phyloP scores from a whole-genome alignment of 495 filamentous ascomycete genomes.

The Tuber indicum region DNA sequence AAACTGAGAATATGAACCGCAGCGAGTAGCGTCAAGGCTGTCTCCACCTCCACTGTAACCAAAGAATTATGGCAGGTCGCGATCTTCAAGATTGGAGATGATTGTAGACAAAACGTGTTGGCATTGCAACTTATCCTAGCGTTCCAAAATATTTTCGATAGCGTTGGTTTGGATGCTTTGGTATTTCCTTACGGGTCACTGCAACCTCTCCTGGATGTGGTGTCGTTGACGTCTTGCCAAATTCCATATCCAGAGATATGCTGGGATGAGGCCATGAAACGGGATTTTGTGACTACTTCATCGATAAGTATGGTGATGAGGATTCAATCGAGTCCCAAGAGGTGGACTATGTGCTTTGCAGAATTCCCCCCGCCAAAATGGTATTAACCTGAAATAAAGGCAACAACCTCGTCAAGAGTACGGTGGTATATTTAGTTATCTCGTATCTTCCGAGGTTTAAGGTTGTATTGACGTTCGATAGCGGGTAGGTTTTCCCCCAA shows the following conservation, averaged over 20 bases:
- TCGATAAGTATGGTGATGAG: constrained; percentile 93
- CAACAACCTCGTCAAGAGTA: constrained; percentile 97
- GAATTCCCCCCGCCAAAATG: background rate
- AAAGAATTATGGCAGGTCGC: constrained; percentile 97
- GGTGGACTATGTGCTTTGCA: background rate
- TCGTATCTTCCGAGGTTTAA: constrained; percentile 97
- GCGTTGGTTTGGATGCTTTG: constrained; percentile 87
- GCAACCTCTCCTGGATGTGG: constrained; percentile 96
- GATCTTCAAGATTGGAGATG: constrained; percentile 99
- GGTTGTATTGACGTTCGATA: constrained; percentile 91
- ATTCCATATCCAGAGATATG: constrained; percentile 98
- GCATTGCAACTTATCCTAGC: constrained; percentile 96
- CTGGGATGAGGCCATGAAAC: constrained; percentile 95
- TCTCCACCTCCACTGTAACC: constrained; percentile 48
- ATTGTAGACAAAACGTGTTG: constrained; percentile 94
- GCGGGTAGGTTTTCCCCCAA: constrained; percentile 48
- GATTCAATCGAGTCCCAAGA: constrained; percentile 91
- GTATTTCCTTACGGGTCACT: constrained; percentile 97
- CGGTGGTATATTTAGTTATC: constrained; percentile 98
- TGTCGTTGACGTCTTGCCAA: constrained; percentile 95
- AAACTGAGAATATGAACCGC: constrained; percentile 46
- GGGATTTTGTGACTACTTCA: constrained; percentile 94
- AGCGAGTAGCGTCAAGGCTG: constrained; percentile 42
- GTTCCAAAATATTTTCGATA: constrained; percentile 93
- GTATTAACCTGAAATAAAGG: constrained; percentile 40